Base-by-base conservation (phyloP, 139 green algal species). In the Chlamydomonas sp. region DNA sequence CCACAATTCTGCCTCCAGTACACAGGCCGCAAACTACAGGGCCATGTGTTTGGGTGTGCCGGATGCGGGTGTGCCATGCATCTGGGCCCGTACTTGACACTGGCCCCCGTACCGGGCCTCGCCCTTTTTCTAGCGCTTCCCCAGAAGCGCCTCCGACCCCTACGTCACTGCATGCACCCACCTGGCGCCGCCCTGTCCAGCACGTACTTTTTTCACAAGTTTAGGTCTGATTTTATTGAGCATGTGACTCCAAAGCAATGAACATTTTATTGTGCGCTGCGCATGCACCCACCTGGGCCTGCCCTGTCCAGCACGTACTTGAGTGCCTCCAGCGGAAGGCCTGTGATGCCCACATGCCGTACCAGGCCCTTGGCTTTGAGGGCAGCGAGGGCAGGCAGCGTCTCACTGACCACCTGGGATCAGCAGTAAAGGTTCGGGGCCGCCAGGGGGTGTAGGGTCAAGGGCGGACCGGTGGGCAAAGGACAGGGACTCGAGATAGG, bases 381-480 rank as follows among this genome's bases (percentile, higher is more conserved):
- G 77, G 93, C 77, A 14, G 93, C 71, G 82, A 99, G 93, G 0
- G 97, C 97, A 63, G 97, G 97, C 7, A 99, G 89, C 16, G 97
- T 98, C 92, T 99, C 97, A 16, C 88, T 93, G 0, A 98, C 88
- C 12, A 99, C 83, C 94, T 97, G 91, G 76, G 31, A 49, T 49
- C 31, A 49, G 31, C 31, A 49, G 31, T 49, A 49, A 49, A 49
- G 31, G 31, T 97, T 98, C 7, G 99, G 92, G 77, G 93, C 77
- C 16, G 93, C 71, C 84, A 99, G 93, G 0, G 97, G 97, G 63
- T 97, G 97, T 5, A 99, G 89, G 12, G 97, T 98, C 92, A 99
- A 97, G 49, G 57, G 75, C 57, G 75, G 31, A 20, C 49, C 18
- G 31, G 75, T 57, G 75, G 31, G 69, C 69, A 49, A 49, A 49